Percentiles rank a stretch among this genome's conserved stretches.
These are phyloP conservation scores for Phytophthora citrophthora DNA, from an alignment of 352 stramenopile genomes.

Conservation along the genomic window DNA sequence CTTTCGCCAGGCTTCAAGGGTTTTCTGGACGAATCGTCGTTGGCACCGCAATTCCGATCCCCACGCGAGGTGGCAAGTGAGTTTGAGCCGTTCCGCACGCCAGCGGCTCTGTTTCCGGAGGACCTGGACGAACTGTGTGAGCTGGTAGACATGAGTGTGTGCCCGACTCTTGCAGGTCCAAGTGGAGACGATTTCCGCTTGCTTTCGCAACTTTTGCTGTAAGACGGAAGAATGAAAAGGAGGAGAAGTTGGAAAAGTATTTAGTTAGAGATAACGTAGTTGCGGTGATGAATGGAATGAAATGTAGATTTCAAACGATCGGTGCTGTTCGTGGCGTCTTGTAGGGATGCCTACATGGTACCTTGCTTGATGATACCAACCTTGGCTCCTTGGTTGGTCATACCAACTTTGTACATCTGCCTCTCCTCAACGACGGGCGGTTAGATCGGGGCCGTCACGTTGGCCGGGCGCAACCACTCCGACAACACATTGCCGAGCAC, in stretches of 20 bases:
- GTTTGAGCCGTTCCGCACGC: constrained; percentile 44
- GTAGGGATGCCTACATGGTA: too few relatives aligned
- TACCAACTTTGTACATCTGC: too few relatives aligned
- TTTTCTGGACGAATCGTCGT: constrained; percentile 1
- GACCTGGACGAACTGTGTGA: constrained; percentile 47
- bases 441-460: constrained; percentile 34
- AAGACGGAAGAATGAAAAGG: not conserved
- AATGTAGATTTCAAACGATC: not conserved
- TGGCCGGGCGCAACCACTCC: not conserved
- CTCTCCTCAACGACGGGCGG: too few relatives aligned
- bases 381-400: too few relatives aligned
- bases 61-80: constrained; percentile 30
- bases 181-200: not conserved
- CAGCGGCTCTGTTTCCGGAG: constrained; percentile 40
- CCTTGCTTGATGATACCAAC: too few relatives aligned
- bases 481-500: constrained; percentile 1
- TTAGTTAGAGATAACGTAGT: not conserved
- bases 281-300: not conserved
- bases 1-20: constrained; percentile 9
- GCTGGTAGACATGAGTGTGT: constrained; percentile 38
- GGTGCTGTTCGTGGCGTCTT: too few relatives aligned
- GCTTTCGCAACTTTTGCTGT: not conserved
- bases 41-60: constrained; percentile 17
- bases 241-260: not conserved
- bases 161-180: constrained; percentile 1